Evolutionary conservation across 2,329 filamentous ascomycete species (phyloP), one percentile per base, ranked within the genome.

Genomic region (Bipolaris victoriae): DNA sequence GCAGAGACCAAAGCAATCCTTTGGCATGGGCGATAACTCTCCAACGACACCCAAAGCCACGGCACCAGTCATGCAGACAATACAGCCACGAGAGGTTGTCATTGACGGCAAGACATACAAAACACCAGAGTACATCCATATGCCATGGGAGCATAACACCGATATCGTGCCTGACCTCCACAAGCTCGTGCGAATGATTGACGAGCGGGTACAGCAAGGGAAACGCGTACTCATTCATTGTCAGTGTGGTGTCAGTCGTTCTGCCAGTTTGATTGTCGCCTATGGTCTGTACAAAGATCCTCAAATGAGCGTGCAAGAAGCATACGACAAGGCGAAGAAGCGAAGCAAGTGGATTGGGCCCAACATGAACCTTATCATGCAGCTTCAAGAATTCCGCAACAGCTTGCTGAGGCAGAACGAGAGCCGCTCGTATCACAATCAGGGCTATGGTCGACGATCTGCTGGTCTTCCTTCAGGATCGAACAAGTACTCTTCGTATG

Each of bases 341-440:
- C 90, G 90, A 77, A 95, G 91, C 75, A 87, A 84, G 70, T 96
- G 91, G 91, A 94, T 96, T 66, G 92, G 91, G 57, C 91, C 91
- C 0, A 96, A 96, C 75, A 96, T 96, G 91, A 91, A 91, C 65
- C 82, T 96, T 64, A 92, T 96, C 83, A 95, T 95, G 82, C 92
- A 91, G 65, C 80, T 96, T 46, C 90, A 93, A 73, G 90, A 94
- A 69, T 94, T 93, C 71, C 83, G 60, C 76, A 84, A 64, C 72
- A 83, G 69, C 78, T 82, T 75, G 41, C 55, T 76, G n/a, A 71
- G 72, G 52, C 64, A 70, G 9, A 77, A 74, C 40, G 71, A 75
- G 31, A 71, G 60, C 45, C 62, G 73, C 20, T 65, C 66, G 7
- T 71, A 65, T 29, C 71, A 71, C 47, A 72, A 68, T 47, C 71